Base-by-base conservation (phyloP, 768 basidiomycete species). In the Macrocybe gigantea region DNA sequence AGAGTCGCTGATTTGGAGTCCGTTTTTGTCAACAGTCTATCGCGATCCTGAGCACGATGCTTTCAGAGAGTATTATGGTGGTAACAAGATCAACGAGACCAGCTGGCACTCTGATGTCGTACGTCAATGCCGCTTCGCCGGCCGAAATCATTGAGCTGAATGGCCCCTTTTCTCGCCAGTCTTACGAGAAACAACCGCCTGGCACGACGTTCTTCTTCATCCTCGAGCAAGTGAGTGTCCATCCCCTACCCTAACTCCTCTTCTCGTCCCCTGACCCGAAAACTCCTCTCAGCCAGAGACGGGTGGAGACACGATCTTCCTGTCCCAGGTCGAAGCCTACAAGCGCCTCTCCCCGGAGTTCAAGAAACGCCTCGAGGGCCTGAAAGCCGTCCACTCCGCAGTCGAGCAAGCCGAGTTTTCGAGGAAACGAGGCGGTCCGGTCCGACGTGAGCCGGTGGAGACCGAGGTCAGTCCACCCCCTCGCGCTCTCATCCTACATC, bases 31-130 rank as follows among this genome's bases (percentile, higher is more conserved):
- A 9, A 2, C 44, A 74, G 78, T 80, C 30, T 80, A 82, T 56
- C 71, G 78, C 32, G 77, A 78, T 56, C 62, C 66, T 2, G 55
- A 69, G 22, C 56, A 73, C 49, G 71, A 78, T 49, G 49, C 54
- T 3, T 70, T 78, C 64, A 58, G 57, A 42, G 73, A 76, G 42
- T 72, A 75, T 56, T 33, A 67, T 22, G 71, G 72, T 10, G 64
- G 53, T 13, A 69, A 75, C 52, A 67, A 73, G 9, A 63, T 66
- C 45, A 72, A 63, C 58, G 58, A 56, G n/a, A 68, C 65, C 6
- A 66, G 65, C 50, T 79, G 77, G 78, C 77, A 79, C 56, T 79
- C 78, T 5, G 77, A 79, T 48, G 71, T 79, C n/a, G 70, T 72
- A 51, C 54, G 71, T 65, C 6, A 7, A 45, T 5, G 4, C 22